Conservation (phyloP, 345 rosid species). For the Aegle marmelos region DNA sequence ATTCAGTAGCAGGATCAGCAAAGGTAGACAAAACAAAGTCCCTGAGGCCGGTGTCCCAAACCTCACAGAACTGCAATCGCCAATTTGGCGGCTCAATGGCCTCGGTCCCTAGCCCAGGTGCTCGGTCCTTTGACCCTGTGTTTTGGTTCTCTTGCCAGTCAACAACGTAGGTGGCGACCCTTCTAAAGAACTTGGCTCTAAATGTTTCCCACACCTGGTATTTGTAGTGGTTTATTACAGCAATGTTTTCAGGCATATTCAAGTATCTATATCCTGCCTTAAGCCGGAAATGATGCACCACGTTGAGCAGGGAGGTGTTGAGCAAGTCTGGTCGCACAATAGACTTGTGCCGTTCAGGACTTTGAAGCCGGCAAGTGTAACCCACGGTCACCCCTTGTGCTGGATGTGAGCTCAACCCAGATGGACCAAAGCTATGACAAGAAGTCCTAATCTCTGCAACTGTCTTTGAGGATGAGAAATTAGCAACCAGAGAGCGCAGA, state of each 20-base stretch:
- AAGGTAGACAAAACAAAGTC: constrained; percentile 75
- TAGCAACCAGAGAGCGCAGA: constrained; percentile 54
- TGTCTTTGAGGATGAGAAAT: constrained; percentile 52
- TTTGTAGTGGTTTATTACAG: constrained; percentile 85
- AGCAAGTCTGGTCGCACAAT: constrained; percentile 64
- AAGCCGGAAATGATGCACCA: constrained; percentile 82
- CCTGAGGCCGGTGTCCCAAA: constrained; percentile 91
- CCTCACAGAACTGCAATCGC: constrained; percentile 80
- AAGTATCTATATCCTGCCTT: constrained; percentile 50
- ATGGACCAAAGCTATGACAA: constrained; percentile 94
- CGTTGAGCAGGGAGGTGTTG: constrained; percentile 67
- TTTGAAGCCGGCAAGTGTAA: constrained; percentile 83
- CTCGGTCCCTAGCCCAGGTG: constrained; percentile 90
- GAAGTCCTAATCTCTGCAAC: constrained; percentile 77
- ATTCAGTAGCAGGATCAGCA: constrained; percentile 62
- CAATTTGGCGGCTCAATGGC: constrained; percentile 84
- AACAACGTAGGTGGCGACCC: constrained; percentile 92
- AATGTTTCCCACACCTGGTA: constrained; percentile 97
- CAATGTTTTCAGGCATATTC: constrained; percentile 66
- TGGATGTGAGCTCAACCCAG: constrained; percentile 72
- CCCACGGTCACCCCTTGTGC: constrained; percentile 77
- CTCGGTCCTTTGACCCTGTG: constrained; percentile 90
- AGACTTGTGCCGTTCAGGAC: constrained; percentile 90
- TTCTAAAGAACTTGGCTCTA: constrained; percentile 80
- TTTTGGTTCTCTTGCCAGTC: constrained; percentile 94